Base-by-base conservation (phyloP, 2,329 filamentous ascomycete species). In the Ophiostoma himal-ulmi region DNA sequence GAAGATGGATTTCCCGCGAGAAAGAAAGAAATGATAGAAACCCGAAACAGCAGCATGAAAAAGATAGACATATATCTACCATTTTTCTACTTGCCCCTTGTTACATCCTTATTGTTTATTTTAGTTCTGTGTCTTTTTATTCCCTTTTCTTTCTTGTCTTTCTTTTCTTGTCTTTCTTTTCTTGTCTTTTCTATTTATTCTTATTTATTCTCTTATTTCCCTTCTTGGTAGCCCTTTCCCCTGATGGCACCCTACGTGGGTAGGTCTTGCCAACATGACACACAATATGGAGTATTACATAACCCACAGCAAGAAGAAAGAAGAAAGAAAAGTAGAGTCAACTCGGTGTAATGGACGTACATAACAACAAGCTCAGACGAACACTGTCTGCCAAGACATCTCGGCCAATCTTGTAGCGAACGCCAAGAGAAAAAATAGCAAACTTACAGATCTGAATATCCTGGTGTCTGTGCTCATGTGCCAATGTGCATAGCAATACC, bases 61-160 rank as follows among this genome's bases (percentile, higher is more conserved):
- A 11, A 10, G 26, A 22, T 14, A 13, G 39, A 44, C 4, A 44
- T 44, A 4, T 17, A 44, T 44, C 39, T 44, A 13, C 3, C 7
- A 7, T 57, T 57, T 57, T 57, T 57, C 52, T 26, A 57, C 52
- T 57, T 57, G n/a, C 52, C 52, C 52, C 52, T 30, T 26, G 52
- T 22, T 57, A 6, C 52, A 57, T 57, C 7, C 26, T 4, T 14
- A 30, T 57, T 30, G 52, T 57, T 26, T 26, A 57, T 26, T 17
- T 17, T 48, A 3, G 7, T 48, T 48, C 44, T 11, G 37, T 48
- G 44, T 17, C 14, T 48, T 57, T 57, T 13, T 57, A 10, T 17
- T 57, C n/a, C n/a, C 4, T 26, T 57, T 26, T 54, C 2, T 17
- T 17, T 10, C 1, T 14, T 54, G 20, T n/a, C 52, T 54, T 57